Evolutionary conservation across 768 basidiomycete genomes (phyloP).

Genomic region (Cystobasidium onofrii): DNA sequence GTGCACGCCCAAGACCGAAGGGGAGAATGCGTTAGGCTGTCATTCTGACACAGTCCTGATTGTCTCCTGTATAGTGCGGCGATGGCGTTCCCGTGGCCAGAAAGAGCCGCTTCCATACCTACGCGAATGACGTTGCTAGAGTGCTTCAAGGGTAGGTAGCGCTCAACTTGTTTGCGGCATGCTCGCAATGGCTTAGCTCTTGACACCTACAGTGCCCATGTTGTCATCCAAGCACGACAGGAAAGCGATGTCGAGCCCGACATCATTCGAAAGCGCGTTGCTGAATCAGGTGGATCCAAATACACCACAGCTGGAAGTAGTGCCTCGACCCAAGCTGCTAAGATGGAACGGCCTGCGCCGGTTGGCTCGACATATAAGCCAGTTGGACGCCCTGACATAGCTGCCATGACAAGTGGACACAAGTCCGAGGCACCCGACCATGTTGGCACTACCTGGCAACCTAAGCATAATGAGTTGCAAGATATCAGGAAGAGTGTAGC

Average conservation of each 20-base stretch:
- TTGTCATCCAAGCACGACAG: slow-evolving; percentile 67
- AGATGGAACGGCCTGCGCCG: slow-evolving; percentile 69
- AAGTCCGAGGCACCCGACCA: slow-evolving; percentile 28
- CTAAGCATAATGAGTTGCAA: slow-evolving; percentile 24
- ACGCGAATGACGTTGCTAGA: slow-evolving; percentile 67
- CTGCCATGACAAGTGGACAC: slow-evolving; percentile 31
- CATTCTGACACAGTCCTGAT: too few relatives aligned
- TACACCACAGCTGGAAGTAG: slow-evolving; percentile 74
- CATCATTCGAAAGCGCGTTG: slow-evolving; percentile 65
- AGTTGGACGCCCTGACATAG: slow-evolving; percentile 42
- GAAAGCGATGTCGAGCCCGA: slow-evolving; percentile 77
- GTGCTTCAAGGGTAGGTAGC: slow-evolving; percentile 63
- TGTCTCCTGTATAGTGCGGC: slow-evolving; percentile 64
- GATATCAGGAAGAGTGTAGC: slow-evolving; percentile 33
- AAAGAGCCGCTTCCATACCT: slow-evolving; percentile 83
- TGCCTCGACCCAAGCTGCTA: slow-evolving; percentile 50
- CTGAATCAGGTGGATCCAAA: slow-evolving; percentile 43
- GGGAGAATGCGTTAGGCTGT: too few relatives aligned
- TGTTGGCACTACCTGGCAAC: slow-evolving; percentile 42
- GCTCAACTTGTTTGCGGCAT: not conserved
- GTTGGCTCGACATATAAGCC: slow-evolving; percentile 43
- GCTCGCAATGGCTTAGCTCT: too few relatives aligned
- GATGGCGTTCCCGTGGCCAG: slow-evolving; percentile 87
- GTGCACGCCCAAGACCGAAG: too few relatives aligned
- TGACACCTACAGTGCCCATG: slow-evolving; percentile 50